Evolutionary conservation across 352 stramenopile species (phyloP).

Genomic region (Pythium dissotocum): DNA sequence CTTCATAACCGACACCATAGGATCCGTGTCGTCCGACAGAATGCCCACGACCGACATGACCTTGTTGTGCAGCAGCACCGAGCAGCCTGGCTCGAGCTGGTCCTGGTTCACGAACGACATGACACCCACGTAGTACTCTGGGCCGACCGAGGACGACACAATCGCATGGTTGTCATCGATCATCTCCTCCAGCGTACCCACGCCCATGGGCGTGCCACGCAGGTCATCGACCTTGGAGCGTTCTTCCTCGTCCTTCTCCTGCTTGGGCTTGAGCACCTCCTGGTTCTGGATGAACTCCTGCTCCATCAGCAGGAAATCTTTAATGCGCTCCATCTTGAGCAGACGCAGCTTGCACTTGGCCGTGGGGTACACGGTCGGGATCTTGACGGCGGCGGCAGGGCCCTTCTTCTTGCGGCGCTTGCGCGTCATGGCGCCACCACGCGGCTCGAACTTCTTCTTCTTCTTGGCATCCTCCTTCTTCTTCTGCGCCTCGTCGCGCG

Average conservation of each 20-base stretch:
- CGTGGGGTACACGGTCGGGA: constrained; percentile 94
- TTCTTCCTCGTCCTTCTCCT: constrained; percentile 99
- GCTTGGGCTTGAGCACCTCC: constrained; percentile 99
- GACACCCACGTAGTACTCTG: constrained; percentile 99
- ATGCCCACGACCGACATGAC: constrained; percentile 99
- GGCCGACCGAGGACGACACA: constrained; percentile 96
- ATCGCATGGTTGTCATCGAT: constrained; percentile 99
- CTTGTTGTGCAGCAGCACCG: constrained; percentile 99
- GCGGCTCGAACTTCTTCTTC: constrained; percentile 94
- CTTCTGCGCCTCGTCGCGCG: constrained; percentile 80
- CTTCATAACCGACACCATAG: constrained; percentile 99
- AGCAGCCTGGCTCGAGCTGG: constrained; percentile 98
- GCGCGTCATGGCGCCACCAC: constrained; percentile 82
- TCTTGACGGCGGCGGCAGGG: constrained; percentile 83
- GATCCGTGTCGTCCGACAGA: constrained; percentile 98
- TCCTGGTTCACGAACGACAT: constrained; percentile 99
- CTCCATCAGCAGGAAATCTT: constrained; percentile 99
- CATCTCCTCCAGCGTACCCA: constrained; percentile 99
- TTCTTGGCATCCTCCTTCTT: constrained; percentile 94
- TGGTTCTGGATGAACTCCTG: constrained; percentile 99
- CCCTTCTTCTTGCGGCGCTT: constrained; percentile 94
- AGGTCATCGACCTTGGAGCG: constrained; percentile 99
- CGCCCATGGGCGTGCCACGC: constrained; percentile 96
- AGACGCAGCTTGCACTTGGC: constrained; percentile 99
- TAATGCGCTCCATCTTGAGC: constrained; percentile 99